A percentile compares a stretch with the other conserved stretches of the same genome.
Evolutionary conservation across 805 yeast genomes (phyloP).

Genomic region (Lachancea sp.): DNA sequence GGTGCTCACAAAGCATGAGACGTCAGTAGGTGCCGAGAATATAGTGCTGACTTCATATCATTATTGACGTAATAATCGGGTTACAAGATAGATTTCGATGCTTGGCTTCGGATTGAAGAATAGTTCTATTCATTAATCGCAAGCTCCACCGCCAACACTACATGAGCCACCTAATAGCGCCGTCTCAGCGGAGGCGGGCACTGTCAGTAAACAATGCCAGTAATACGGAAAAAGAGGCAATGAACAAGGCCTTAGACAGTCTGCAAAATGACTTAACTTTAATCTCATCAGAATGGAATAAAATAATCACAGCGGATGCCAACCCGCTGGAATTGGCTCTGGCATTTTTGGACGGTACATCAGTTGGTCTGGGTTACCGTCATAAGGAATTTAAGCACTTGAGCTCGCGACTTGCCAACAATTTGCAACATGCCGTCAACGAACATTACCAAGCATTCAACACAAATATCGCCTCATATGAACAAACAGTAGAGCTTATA

Average conservation of each 20-base stretch:
- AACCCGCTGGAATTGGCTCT: constrained; percentile 85
- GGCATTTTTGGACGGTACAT: constrained; percentile 74
- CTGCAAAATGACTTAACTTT: constrained; percentile 25
- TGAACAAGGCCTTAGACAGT: constrained; percentile 27
- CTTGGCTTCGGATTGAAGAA: too few species aligned
- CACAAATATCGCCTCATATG: constrained; percentile 78
- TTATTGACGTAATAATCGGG: too few species aligned
- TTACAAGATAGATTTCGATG: too few species aligned
- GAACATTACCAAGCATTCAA: constrained; percentile 81
- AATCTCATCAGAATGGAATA: constrained; percentile 43
- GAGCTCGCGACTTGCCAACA: constrained; percentile 48
- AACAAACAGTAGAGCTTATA: constrained; percentile 57
- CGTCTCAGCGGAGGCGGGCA: constrained; percentile 23
- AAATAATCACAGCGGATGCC: constrained; percentile 46
- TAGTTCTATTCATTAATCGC: too few species aligned
- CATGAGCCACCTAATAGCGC: constrained; percentile 21
- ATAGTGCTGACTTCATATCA: too few species aligned
- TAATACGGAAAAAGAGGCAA: constrained; percentile 25
- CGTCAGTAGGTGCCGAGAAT: too few species aligned
- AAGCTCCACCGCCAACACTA: too few species aligned
- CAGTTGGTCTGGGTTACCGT: constrained; percentile 83
- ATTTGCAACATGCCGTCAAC: constrained; percentile 65
- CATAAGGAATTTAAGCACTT: constrained; percentile 59
- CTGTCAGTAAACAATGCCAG: constrained; percentile 28
- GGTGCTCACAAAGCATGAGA: too few species aligned